Percentiles rank a stretch among this genome's conserved stretches.
These are phyloP conservation scores for Pleurozium schreberi DNA, from an alignment of 225 moss, liverwort and hornwort genomes.

Conservation along the genomic window DNA sequence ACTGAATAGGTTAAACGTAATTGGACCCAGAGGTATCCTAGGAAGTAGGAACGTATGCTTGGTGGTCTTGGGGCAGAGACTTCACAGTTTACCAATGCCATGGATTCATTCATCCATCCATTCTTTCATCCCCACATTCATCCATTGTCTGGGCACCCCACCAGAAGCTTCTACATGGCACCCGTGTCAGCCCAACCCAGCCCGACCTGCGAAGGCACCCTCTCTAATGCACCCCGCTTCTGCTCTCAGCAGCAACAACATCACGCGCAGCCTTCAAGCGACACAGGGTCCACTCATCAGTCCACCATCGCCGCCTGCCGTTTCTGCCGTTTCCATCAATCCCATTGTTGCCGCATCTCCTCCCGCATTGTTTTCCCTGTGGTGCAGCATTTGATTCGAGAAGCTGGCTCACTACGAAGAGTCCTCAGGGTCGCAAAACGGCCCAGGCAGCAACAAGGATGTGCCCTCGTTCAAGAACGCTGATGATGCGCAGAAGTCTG, in stretches of 20 bases:
- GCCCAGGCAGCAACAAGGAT: not conserved
- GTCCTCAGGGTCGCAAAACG: constrained; percentile 10
- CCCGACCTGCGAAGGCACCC: not conserved
- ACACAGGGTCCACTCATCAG: not conserved
- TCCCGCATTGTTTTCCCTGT: not conserved
- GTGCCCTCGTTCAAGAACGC: not conserved
- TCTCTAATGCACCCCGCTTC: not conserved
- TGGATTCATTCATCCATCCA: not conserved
- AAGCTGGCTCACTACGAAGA: constrained; percentile 35
- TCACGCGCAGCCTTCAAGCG: not conserved
- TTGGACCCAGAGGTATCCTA: not conserved
- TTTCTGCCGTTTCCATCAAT: not conserved
- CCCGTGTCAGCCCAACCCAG: not conserved
- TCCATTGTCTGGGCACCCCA: not conserved
- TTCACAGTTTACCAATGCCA: not conserved
- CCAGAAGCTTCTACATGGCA: not conserved
- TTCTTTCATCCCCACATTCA: not conserved
- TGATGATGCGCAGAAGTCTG: constrained; percentile 25
- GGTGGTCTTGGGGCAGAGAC: not conserved
- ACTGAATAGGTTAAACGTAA: too few relatives aligned
- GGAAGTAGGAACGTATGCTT: not conserved
- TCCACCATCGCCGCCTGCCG: not conserved
- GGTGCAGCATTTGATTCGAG: not conserved
- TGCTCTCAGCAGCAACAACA: not conserved
- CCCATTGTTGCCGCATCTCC: not conserved